These are phyloP conservation scores for Coemansia sp. DNA, from an alignment of 192 early-diverging fungal species.

Conservation along the genomic window DNA sequence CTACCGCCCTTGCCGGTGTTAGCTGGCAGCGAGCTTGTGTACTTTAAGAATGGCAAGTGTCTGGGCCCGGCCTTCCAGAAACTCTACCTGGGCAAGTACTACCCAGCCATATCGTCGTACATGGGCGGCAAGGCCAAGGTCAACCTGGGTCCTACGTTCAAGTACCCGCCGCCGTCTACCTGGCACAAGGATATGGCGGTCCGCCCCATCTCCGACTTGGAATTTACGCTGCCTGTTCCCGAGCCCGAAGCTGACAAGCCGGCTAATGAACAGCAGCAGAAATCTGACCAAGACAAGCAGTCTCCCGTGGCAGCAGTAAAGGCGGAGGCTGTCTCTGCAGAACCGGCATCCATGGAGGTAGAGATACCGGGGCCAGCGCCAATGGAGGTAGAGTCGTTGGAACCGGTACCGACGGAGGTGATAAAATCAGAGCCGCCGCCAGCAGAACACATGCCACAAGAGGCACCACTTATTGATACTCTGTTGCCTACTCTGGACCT, in stretches of 20 bases:
- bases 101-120: slow-evolving; percentile 71
- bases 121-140: slow-evolving; percentile 60
- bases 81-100: slow-evolving; percentile 72
- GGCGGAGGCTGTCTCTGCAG: neutral
- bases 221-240: slow-evolving; percentile 32
- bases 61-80: slow-evolving; percentile 66
- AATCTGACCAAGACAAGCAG: neutral
- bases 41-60: slow-evolving; percentile 65
- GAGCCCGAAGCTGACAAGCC: neutral
- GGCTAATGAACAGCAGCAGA: neutral
- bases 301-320: neutral
- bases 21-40: slow-evolving; percentile 59
- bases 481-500: neutral
- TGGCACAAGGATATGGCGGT: slow-evolving; percentile 45
- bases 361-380: neutral
- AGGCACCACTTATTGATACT: neutral
- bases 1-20: slow-evolving; percentile 52
- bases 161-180: slow-evolving; percentile 55
- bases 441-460: neutral
- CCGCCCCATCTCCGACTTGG: slow-evolving; percentile 47
- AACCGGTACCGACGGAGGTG: neutral
- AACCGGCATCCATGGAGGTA: slow-evolving; percentile 3
- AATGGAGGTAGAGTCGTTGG: neutral
- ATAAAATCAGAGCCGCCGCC: neutral
- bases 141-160: slow-evolving; percentile 71